phyloP scores from a whole-genome alignment of 176 grass and related monocot genomes.

The Pontederia crassipes region DNA sequence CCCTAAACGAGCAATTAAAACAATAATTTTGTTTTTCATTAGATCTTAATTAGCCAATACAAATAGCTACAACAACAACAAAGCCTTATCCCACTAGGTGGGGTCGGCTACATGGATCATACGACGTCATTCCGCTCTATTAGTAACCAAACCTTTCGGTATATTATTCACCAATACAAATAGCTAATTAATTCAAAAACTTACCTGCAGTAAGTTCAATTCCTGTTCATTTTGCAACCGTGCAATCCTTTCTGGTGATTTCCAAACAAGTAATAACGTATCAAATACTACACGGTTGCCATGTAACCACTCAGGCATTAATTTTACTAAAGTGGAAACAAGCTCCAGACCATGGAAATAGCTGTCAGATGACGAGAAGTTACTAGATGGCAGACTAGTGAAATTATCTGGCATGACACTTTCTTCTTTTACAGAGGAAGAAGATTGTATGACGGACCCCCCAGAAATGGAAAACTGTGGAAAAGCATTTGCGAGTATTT shows the following conservation, averaged over 20 bases:
- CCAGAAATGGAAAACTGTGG: conserved; percentile 60
- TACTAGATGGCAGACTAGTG: conserved; percentile 38
- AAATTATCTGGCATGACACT: conserved; percentile 50
- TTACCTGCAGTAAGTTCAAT: conserved; percentile 80
- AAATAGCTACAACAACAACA: not conserved
- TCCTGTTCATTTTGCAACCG: conserved; percentile 88
- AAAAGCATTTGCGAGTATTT: conserved; percentile 93
- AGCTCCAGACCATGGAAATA: conserved; percentile 96
- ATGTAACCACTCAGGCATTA: conserved; percentile 91
- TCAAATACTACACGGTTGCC: conserved; percentile 82
- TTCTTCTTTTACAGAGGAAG: conserved; percentile 64
- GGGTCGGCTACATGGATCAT: too few relatives aligned
- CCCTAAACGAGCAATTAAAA: too few relatives aligned
- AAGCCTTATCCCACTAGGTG: too few relatives aligned
- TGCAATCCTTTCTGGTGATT: conserved; percentile 78
- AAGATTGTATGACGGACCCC: conserved; percentile 38
- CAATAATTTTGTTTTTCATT: too few relatives aligned
- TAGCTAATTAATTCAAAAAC: not conserved
- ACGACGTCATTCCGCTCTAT: too few relatives aligned
- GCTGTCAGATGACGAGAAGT: conserved; percentile 50
- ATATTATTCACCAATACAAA: not conserved
- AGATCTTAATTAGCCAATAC: too few relatives aligned
- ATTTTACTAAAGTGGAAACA: conserved; percentile 78
- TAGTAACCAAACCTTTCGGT: not conserved
- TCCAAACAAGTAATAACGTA: conserved; percentile 80